phyloP scores from a whole-genome alignment of 2,329 filamentous ascomycete species.

The Fusarium continuum region DNA sequence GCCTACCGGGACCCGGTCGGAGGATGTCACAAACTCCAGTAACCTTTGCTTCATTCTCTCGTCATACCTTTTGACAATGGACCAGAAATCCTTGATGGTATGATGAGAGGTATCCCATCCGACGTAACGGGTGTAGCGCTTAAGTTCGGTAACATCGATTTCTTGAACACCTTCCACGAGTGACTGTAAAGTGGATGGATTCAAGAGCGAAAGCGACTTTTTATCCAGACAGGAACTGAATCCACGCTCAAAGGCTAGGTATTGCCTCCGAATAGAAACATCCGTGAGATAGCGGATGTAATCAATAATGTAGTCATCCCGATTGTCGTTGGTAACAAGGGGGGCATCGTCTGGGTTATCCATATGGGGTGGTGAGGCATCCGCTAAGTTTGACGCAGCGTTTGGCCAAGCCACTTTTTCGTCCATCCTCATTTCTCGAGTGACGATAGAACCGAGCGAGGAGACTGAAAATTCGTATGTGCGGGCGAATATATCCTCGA shows the following conservation, averaged over 20 bases:
- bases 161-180: constrained; percentile 85
- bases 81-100: constrained; percentile 85
- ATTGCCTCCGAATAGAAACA: constrained; percentile 79
- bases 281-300: constrained; percentile 87
- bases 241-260: constrained; percentile 80
- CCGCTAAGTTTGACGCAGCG: constrained; percentile 48
- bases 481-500: constrained; percentile 82
- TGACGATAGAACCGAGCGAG: constrained; percentile 65
- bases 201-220: constrained; percentile 77
- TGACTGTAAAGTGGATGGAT: constrained; percentile 74
- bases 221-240: constrained; percentile 79
- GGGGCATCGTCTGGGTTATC: constrained; percentile 64
- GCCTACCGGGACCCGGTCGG: constrained; percentile 87
- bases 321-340: constrained; percentile 83
- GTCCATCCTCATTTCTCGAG: constrained; percentile 62
- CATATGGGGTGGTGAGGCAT: constrained; percentile 32
- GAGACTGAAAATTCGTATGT: constrained; percentile 85
- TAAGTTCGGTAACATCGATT: constrained; percentile 80
- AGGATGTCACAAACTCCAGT: constrained; percentile 94
- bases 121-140: constrained; percentile 78
- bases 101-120: constrained; percentile 77
- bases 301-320: constrained; percentile 79
- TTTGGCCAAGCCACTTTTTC: constrained; percentile 61
- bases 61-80: constrained; percentile 73
- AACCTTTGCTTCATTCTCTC: constrained; percentile 77